These are phyloP conservation scores for Exophiala bonariae DNA, from an alignment of 2,329 filamentous ascomycete genomes.

Conservation along the genomic window DNA sequence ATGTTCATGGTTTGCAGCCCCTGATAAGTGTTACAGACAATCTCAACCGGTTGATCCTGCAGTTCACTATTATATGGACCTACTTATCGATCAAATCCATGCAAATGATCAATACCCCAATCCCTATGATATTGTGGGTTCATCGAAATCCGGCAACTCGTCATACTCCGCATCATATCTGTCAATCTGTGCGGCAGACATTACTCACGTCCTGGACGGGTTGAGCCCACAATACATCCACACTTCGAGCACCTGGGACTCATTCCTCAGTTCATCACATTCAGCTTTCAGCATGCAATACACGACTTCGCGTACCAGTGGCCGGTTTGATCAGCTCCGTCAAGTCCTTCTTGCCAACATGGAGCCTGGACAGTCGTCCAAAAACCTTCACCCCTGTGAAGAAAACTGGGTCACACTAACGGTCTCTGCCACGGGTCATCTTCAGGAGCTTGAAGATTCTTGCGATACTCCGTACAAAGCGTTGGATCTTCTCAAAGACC, in stretches of 20 bases:
- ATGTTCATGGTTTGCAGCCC: constrained; percentile 6
- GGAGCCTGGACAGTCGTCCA: constrained; percentile 27
- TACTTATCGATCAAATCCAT: constrained; percentile 21
- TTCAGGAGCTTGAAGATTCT: constrained; percentile 2
- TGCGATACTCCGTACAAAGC: no score
- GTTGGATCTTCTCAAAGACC: constrained; percentile 9
- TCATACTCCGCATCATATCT: constrained; percentile 1
- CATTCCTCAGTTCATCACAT: constrained; percentile 21
- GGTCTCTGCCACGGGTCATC: constrained; percentile 11
- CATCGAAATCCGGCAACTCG: background rate
- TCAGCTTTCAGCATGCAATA: constrained; percentile 23
- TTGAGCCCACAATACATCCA: constrained; percentile 78
- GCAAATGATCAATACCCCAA: constrained; percentile 10
- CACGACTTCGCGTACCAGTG: constrained; percentile 10
- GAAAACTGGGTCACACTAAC: constrained; percentile 24
- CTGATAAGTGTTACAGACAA: constrained; percentile 28
- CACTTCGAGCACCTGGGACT: constrained; percentile 50
- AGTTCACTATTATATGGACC: constrained; percentile 13
- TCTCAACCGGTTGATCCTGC: constrained; percentile 16
- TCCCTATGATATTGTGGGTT: constrained; percentile 14
- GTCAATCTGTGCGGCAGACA: constrained; percentile 24
- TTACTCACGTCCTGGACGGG: constrained; percentile 25
- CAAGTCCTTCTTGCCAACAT: constrained; percentile 22
- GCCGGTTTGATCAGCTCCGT: constrained; percentile 22
- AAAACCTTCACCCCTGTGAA: constrained; percentile 23